Conservation (phyloP, 2,329 filamentous ascomycete species). For the Rasamsonia emersonii region DNA sequence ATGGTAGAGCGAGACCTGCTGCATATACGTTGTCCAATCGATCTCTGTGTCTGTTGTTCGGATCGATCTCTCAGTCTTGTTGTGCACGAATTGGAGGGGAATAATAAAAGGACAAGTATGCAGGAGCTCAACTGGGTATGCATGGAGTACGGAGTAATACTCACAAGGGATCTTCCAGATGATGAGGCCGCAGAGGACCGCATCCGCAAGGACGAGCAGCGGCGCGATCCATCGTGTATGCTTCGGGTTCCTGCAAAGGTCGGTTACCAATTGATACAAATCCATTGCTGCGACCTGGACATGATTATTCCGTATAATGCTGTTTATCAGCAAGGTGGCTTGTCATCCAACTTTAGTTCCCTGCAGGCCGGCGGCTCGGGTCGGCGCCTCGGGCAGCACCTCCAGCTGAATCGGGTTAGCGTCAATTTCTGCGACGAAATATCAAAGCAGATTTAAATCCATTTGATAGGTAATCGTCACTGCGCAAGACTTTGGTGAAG, state of each 20-base stretch:
- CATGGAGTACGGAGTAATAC: too few species aligned
- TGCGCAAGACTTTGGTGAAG: too few species aligned
- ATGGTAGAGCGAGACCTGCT: constrained; percentile 73
- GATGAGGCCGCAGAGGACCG: constrained; percentile 61
- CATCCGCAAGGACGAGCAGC: constrained; percentile 61
- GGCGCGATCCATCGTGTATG: constrained; percentile 57
- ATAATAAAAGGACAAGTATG: background rate
- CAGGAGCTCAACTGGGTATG: constrained; percentile 26
- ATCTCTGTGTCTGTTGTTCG: constrained; percentile 75
- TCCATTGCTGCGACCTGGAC: constrained; percentile 19
- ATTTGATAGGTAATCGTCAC: too few species aligned
- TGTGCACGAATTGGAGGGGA: background rate
- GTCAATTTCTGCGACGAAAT: too few species aligned
- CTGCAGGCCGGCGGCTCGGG: too few species aligned
- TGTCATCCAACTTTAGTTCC: too few species aligned
- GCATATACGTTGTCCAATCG: constrained; percentile 96
- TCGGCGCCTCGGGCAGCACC: too few species aligned
- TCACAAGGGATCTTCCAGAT: constrained; percentile 78
- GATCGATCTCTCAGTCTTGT: background rate
- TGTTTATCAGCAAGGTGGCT: background rate
- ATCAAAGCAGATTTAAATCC: too few species aligned
- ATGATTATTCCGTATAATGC: background rate
- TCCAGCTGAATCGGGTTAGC: too few species aligned
- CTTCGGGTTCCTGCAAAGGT: constrained; percentile 44
- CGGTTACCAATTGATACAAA: constrained; percentile 21